Percentiles rank a stretch among this genome's conserved stretches.
Conservation (phyloP, 106 monocot species). For the Alisma plantagoaquatica region DNA sequence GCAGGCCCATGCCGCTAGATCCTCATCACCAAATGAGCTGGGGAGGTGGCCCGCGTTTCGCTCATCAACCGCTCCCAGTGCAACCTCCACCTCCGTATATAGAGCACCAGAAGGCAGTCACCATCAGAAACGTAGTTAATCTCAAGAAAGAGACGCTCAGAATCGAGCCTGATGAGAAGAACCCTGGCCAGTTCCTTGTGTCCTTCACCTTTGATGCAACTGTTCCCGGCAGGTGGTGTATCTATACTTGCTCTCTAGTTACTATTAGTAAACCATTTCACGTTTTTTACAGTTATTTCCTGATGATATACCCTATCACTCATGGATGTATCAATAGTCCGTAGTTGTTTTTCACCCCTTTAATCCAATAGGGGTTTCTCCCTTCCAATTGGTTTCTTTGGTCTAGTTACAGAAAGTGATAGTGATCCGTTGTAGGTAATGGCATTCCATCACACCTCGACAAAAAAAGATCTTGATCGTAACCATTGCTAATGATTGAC, state of each 20-base stretch:
- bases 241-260: background rate
- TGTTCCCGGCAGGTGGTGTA: conserved; percentile 40
- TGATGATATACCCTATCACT: no score
- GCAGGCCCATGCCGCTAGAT: conserved; percentile 11
- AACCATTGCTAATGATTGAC: no score
- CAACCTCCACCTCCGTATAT: conserved; percentile 34
- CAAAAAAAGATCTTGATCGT: no score
- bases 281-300: no score
- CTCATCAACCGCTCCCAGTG: conserved; percentile 6
- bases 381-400: no score
- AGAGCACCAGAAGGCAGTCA: conserved; percentile 92
- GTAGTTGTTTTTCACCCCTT: no score
- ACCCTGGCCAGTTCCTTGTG: conserved; percentile 56
- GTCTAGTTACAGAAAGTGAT: no score
- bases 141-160: conserved; percentile 88
- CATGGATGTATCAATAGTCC: no score
- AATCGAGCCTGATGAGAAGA: conserved; percentile 71
- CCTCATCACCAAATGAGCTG: conserved; percentile 9
- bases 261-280: no score
- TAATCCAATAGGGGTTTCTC: no score
- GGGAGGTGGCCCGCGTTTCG: conserved; percentile 6
- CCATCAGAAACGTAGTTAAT: conserved; percentile 82
- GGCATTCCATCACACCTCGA: no score
- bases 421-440: no score
- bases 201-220: conserved; percentile 88